These are phyloP conservation scores for Neocucurbitaria cava DNA, from an alignment of 2,329 filamentous ascomycete genomes.

Conservation along the genomic window DNA sequence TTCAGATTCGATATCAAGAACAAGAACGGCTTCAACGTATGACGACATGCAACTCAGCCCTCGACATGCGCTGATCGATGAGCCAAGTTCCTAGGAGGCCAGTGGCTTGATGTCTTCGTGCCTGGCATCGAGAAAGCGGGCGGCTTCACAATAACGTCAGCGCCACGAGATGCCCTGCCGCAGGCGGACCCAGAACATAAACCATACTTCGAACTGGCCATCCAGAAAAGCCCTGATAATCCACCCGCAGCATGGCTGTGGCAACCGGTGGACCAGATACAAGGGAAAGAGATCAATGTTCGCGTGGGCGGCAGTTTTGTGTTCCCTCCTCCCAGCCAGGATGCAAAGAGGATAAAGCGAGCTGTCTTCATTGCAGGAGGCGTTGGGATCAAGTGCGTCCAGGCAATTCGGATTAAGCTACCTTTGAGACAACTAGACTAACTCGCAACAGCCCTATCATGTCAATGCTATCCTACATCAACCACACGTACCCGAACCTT, in stretches of 20 bases:
- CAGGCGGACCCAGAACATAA: slow-evolving; percentile 25
- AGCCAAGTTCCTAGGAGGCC: slow-evolving; percentile 75
- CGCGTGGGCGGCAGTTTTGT: slow-evolving; percentile 82
- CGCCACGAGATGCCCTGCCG: slow-evolving; percentile 63
- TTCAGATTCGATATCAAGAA: slow-evolving; percentile 68
- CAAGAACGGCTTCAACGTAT: slow-evolving; percentile 59
- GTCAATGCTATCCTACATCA: slow-evolving; percentile 72
- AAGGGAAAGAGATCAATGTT: slow-evolving; percentile 67
- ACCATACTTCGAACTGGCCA: slow-evolving; percentile 76
- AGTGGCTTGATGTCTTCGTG: slow-evolving; percentile 86
- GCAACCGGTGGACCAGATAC: slow-evolving; percentile 61
- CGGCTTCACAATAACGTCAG: slow-evolving; percentile 87
- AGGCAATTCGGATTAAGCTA: background rate
- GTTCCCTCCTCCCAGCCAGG: slow-evolving; percentile 69
- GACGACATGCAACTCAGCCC: slow-evolving; percentile 30
- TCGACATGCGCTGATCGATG: slow-evolving; percentile 38
- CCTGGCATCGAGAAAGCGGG: slow-evolving; percentile 74
- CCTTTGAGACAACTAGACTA: slow-evolving; percentile 16
- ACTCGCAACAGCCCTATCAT: slow-evolving; percentile 66
- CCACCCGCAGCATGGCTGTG: slow-evolving; percentile 80
- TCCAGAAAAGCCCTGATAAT: slow-evolving; percentile 75
- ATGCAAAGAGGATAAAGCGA: slow-evolving; percentile 57
- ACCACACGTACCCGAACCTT: slow-evolving; percentile 50
- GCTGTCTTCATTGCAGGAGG: slow-evolving; percentile 81
- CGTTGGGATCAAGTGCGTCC: slow-evolving; percentile 76